These are phyloP conservation scores for Botrytis elliptica DNA, from an alignment of 2,329 filamentous ascomycete species.

Conservation along the genomic window DNA sequence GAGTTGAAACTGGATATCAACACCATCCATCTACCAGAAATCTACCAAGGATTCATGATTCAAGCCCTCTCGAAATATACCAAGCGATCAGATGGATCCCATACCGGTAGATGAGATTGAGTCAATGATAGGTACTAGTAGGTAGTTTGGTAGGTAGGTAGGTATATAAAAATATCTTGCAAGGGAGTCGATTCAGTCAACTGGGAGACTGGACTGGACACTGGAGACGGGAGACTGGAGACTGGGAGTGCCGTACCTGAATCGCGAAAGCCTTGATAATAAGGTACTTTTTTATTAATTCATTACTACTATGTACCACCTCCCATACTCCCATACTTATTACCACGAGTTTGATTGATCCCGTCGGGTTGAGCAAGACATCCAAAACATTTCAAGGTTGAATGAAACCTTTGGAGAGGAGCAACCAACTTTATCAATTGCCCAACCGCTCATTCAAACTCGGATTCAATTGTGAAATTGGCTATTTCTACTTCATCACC, in stretches of 20 bases:
- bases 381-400: slow-evolving; percentile 14
- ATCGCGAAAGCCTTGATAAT: not conserved
- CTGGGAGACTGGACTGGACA: not conserved
- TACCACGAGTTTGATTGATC: not conserved
- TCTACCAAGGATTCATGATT: not conserved
- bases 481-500: not conserved
- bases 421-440: slow-evolving; percentile 7
- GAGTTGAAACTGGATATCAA: not conserved
- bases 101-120: not conserved
- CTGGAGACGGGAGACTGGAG: not conserved
- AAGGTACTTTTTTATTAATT: not conserved
- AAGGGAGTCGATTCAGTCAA: not conserved
- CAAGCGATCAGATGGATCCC: not conserved
- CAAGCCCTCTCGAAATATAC: not conserved
- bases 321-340: too few species aligned
- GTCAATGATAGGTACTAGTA: not conserved
- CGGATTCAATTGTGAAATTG: slow-evolving; percentile 8
- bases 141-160: not conserved
- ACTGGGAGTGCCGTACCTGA: not conserved
- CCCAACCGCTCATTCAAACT: not conserved
- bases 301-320: too few species aligned
- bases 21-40: not conserved
- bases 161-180: not conserved
- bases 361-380: slow-evolving; percentile 4
- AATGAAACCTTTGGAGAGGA: slow-evolving; percentile 13